Base-by-base conservation (phyloP, 1,284 basidiomycete genomes). In the Pterulicium gracile region DNA sequence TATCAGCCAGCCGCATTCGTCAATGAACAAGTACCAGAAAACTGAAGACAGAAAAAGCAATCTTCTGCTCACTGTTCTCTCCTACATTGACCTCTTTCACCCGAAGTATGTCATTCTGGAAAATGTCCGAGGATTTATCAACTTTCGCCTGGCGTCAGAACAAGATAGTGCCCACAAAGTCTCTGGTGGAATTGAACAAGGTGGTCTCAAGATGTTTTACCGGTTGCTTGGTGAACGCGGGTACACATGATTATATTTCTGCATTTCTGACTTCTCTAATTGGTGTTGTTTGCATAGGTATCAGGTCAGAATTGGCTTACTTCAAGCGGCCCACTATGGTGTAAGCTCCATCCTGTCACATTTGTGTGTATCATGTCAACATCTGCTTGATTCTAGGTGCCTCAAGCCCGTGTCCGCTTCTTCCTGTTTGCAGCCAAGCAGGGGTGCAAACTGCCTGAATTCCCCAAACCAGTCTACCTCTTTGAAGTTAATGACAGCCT, bases 281-380 rank as follows among this genome's bases (percentile, higher is more conserved):
- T 44, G 12, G 12, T n/a, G 14, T 13, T 39, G 42, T 21, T 45
- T 14, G 2, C 3, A 20, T 39, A 87, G 83, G 13, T 88, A 87
- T 56, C 84, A 87, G 56, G 65, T 82, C 3, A 70, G 75, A 0
- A 79, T 73, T 55, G 70, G 66, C 3, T 61, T 82, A 0, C 62
- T 88, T 0, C 79, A 88, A 60, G 82, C 82, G 4, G 82, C 67
- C 0, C 75, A 84, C 48, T 87, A 85, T 54, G 84, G 86, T 1
- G 69, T 78, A 1, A 32, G 27, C n/a, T 10, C 27, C n/a, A 32
- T n/a, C n/a, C n/a, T n/a, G n/a, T n/a, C n/a, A n/a, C n/a, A n/a
- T n/a, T n/a, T n/a, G n/a, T n/a, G n/a, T n/a, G n/a, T n/a, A n/a
- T n/a, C n/a, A n/a, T n/a, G n/a, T n/a, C n/a, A n/a, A n/a, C n/a